Evolutionary conservation across 306 rosid species (phyloP).

Genomic region (Mucuna pruriens): DNA sequence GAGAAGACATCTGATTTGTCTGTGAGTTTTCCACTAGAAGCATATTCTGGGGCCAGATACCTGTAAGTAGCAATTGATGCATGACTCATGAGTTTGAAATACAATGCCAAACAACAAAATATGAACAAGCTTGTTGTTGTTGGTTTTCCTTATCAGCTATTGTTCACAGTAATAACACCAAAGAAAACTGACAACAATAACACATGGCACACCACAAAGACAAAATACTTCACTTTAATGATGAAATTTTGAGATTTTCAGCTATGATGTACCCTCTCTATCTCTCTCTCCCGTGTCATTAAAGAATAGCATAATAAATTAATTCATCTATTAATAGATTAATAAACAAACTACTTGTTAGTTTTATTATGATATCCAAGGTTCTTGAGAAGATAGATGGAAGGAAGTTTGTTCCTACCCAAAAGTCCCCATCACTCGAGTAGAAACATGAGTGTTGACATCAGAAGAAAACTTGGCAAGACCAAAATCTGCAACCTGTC

Average conservation of each 20-base stretch:
- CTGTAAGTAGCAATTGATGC: constrained; percentile 50
- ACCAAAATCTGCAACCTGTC: constrained; percentile 97
- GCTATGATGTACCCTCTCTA: neutral
- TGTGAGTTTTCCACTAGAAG: constrained; percentile 92
- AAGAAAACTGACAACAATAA: neutral
- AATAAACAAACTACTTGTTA: neutral
- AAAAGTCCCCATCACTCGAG: constrained; percentile 98
- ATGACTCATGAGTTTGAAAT: constrained; percentile 24
- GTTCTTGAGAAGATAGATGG: constrained; percentile 26
- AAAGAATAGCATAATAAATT: neutral
- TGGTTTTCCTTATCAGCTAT: neutral
- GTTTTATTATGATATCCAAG: neutral
- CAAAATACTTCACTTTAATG: neutral
- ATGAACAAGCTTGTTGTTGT: neutral
- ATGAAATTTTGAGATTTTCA: neutral
- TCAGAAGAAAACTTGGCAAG: constrained; percentile 91
- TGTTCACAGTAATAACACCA: neutral
- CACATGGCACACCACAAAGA: neutral
- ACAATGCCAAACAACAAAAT: neutral
- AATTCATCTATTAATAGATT: neutral
- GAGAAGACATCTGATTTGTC: constrained; percentile 98
- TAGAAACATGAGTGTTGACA: constrained; percentile 88
- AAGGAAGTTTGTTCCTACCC: constrained; percentile 66
- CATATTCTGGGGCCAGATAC: constrained; percentile 98
- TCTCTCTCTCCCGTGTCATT: neutral